These are phyloP conservation scores for Tetradesmus lagerheimii DNA, from an alignment of 139 green algal genomes.

Conservation along the genomic window DNA sequence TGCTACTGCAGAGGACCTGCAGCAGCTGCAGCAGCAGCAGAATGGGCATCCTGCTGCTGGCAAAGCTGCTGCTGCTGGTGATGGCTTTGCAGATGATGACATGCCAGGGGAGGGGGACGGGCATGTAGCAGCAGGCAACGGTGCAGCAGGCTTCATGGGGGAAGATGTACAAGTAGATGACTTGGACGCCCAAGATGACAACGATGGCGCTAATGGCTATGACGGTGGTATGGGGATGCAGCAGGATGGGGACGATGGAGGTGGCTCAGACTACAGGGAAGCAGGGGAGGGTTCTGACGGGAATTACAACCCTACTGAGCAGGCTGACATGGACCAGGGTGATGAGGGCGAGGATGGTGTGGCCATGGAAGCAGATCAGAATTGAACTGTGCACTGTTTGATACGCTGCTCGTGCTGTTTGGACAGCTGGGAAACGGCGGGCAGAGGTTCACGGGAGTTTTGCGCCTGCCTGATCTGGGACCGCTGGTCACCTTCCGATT, in stretches of 20 bases:
- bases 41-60: neutral
- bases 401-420: too few species aligned
- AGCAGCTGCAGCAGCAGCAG: conserved; percentile 13
- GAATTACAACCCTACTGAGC: neutral
- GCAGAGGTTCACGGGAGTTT: too few species aligned
- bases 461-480: neutral
- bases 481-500: neutral
- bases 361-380: conserved; percentile 6
- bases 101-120: neutral
- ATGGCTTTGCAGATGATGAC: neutral
- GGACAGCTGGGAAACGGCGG: too few species aligned
- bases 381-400: neutral
- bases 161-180: neutral
- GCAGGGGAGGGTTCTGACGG: neutral
- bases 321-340: neutral
- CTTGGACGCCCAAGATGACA: neutral
- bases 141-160: neutral
- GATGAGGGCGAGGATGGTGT: neutral
- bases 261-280: neutral
- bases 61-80: neutral
- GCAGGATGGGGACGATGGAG: neutral
- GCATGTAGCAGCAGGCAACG: neutral
- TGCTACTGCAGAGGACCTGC: neutral
- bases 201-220: neutral
- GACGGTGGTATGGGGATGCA: neutral